These are phyloP conservation scores for Arthrobotrys sphaeroides DNA, from an alignment of 2,329 filamentous ascomycete species.

Conservation along the genomic window DNA sequence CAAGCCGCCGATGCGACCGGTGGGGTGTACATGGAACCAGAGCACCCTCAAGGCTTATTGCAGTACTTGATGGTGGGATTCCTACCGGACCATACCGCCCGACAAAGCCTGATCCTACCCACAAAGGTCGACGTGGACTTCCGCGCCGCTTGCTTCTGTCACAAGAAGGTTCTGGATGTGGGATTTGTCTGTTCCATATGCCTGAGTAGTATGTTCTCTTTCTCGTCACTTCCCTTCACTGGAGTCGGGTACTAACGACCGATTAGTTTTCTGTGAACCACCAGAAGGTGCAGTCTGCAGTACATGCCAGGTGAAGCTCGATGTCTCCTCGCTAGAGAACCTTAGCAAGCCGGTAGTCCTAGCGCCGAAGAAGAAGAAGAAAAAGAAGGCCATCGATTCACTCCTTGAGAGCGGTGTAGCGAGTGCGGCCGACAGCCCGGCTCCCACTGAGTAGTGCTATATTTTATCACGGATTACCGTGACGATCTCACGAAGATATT, in stretches of 20 bases:
- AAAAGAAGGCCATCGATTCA: conserved; percentile 66
- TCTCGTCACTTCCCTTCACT: neutral
- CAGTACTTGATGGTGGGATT: conserved; percentile 94
- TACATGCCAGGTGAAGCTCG: conserved; percentile 80
- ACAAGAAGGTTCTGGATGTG: conserved; percentile 86
- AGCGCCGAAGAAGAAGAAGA: conserved; percentile 76
- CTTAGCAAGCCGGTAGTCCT: conserved; percentile 84
- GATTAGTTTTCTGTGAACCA: conserved; percentile 75
- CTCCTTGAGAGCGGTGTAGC: conserved; percentile 66
- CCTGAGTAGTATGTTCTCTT: conserved; percentile 73
- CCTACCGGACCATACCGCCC: conserved; percentile 74
- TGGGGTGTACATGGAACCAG: conserved; percentile 73
- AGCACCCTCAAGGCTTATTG: conserved; percentile 75
- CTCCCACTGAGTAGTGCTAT: conserved; percentile 59
- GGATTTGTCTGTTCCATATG: conserved; percentile 97
- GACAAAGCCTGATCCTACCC: conserved; percentile 76
- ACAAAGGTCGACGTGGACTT: conserved; percentile 91
- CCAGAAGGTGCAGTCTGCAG: conserved; percentile 75
- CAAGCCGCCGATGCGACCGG: conserved; percentile 82
- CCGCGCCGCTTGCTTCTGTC: conserved; percentile 97
- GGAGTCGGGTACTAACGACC: neutral
- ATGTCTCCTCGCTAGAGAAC: conserved; percentile 69
- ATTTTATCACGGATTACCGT: neutral
- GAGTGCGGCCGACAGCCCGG: conserved; percentile 71
- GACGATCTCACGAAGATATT: neutral